Evolutionary conservation across 352 stramenopile species (phyloP), one percentile per base, ranked within the genome.

Genomic region (Plasmopara viticola): DNA sequence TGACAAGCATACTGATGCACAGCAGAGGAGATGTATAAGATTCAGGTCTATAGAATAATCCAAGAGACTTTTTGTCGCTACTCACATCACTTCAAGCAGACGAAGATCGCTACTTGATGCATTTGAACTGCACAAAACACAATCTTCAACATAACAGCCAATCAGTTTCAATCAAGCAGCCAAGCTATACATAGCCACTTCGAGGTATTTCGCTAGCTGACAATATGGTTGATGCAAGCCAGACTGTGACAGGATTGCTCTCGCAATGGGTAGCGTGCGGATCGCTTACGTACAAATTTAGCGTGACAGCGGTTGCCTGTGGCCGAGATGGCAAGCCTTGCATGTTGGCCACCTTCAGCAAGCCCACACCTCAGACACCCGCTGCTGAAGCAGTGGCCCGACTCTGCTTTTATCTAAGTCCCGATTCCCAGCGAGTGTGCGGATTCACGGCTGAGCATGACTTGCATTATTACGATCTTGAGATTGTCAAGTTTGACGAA

Each of bases 371-470:
- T 7, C 50, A 64, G 30, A 31, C 49, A 18, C 75, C 78, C 0
- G 51, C 78, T 0, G 54, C 74, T 1, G 53, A 67, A 2, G 75
- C 78, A 0, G 78, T 83, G 15, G 72, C 77, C 33, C 59, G 81
- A 39, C 72, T 86, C n/a, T 72, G 59, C 45, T 89, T 89, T 56
- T 48, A 73, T 29, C 44, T 89, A 13, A 70, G 73, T 28, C 43
- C 65, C 33, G 49, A 64, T 9, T 64, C 81, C 13, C 65, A 69
- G 37, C 37, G 52, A 5, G 75, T 87, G 6, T 43, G 56, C 12
- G 74, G 73, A 7, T 89, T 87, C 64, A 80, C 64, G 2, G 57
- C 86, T 15, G 78, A 87, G 56, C 70, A 74, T 18, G 78, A 89
- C 44, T 61, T 64, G 39, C 78, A 89, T 51, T 74, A 84, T 48